phyloP scores from a whole-genome alignment of 1,139 yeast species.

The Scheffersomyces illinoinensis region DNA sequence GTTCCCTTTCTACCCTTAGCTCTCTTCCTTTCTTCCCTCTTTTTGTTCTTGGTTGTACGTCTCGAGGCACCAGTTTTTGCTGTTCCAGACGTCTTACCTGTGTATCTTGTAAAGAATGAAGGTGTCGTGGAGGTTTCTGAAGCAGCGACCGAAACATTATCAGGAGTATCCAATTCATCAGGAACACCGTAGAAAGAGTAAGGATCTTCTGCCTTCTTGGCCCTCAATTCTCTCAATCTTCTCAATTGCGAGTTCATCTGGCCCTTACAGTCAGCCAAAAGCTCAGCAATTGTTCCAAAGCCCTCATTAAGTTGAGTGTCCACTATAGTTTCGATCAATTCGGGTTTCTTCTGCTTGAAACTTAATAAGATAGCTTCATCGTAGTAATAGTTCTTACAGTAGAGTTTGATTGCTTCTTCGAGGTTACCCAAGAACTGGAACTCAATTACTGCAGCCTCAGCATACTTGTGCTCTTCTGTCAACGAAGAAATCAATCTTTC shows the following conservation, averaged over 20 bases:
- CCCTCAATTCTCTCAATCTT: constrained; percentile 81
- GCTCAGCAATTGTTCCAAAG: constrained; percentile 82
- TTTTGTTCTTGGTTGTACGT: constrained; percentile 84
- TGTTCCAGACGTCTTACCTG: constrained; percentile 94
- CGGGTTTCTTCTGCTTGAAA: constrained; percentile 37
- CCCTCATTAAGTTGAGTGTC: constrained; percentile 84
- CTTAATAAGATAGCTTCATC: constrained; percentile 77
- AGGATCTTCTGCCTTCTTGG: constrained; percentile 82
- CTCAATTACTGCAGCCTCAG: constrained; percentile 83
- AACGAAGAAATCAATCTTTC: constrained; percentile 60
- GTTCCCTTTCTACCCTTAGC: constrained; percentile 98
- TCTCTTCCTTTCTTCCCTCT: constrained; percentile 92
- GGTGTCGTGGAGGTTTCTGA: constrained; percentile 92
- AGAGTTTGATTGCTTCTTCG: constrained; percentile 62
- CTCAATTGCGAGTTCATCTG: constrained; percentile 82
- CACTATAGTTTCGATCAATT: constrained; percentile 57
- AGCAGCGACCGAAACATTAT: constrained; percentile 92
- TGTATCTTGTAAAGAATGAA: constrained; percentile 90
- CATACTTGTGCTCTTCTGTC: constrained; percentile 69
- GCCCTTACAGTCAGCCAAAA: constrained; percentile 85
- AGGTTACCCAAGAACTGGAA: constrained; percentile 59
- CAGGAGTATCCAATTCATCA: constrained; percentile 78
- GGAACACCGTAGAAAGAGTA: constrained; percentile 74
- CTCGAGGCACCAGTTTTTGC: constrained; percentile 97
- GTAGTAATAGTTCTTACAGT: constrained; percentile 74